phyloP scores from a whole-genome alignment of 148 eudicot species.

The Rhododendron kiyosumense region DNA sequence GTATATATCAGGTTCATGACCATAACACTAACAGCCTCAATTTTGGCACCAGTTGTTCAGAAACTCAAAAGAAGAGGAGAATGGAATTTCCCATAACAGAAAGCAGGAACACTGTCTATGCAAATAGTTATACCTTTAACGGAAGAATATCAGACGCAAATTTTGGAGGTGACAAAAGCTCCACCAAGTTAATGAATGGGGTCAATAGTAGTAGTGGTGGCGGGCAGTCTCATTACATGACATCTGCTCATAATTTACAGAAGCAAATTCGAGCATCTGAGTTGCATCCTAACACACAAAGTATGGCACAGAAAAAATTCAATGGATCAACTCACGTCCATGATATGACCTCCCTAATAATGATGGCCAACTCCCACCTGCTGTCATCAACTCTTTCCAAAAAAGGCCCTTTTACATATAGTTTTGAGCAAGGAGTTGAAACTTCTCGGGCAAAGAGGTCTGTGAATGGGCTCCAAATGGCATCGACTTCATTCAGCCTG shows the following conservation, averaged over 20 bases:
- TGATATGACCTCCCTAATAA: slow-evolving; percentile 9
- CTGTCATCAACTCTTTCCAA: slow-evolving; percentile 7
- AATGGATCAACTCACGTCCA: slow-evolving; percentile 10
- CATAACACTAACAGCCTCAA: slow-evolving; percentile 8
- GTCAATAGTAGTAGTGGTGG: slow-evolving; percentile 5
- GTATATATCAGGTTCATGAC: slow-evolving; percentile 5
- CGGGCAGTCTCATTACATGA: neutral
- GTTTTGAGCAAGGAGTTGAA: slow-evolving; percentile 16
- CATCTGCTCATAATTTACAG: slow-evolving; percentile 8
- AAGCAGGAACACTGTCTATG: neutral
- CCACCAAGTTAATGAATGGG: slow-evolving; percentile 7
- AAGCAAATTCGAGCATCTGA: slow-evolving; percentile 21
- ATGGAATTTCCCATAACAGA: slow-evolving; percentile 12
- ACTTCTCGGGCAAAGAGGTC: slow-evolving; percentile 15
- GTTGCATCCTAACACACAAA: slow-evolving; percentile 14
- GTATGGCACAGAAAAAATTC: slow-evolving; percentile 14
- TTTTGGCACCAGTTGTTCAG: slow-evolving; percentile 16
- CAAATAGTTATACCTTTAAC: slow-evolving; percentile 10
- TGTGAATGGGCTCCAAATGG: slow-evolving; percentile 9
- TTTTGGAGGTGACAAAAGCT: slow-evolving; percentile 9
- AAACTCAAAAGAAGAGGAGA: slow-evolving; percentile 26
- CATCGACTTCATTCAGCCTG: slow-evolving; percentile 14
- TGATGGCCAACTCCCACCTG: slow-evolving; percentile 16
- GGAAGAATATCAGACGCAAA: slow-evolving; percentile 4
- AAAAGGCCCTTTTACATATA: neutral